Base-by-base conservation (phyloP, 371 early-diverging fungal genomes). In the Rhizomucor miehei region DNA sequence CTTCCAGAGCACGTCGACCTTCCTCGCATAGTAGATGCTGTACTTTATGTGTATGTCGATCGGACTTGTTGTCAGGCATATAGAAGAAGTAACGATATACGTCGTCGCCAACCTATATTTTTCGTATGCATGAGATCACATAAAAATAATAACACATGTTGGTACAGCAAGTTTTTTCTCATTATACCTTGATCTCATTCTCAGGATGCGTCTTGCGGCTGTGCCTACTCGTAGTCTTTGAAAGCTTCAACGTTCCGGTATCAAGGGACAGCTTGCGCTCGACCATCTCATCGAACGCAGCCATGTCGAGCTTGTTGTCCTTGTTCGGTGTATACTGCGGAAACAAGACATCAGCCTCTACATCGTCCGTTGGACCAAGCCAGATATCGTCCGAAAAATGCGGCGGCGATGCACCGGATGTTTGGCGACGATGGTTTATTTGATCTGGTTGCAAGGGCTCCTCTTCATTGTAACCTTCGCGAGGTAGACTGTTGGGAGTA, bases 321-420 rank as follows among this genome's bases (percentile, higher is more conserved):
- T 60, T 54, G 8, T 46, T 60, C 4, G 38, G 14, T 6, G 38
- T 54, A 29, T 62, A 71, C 3, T 65, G 68, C 34, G 71, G 71
- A 45, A 57, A 74, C 14, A 74, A 25, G 1, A 74, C 75, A 57
- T 74, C 75, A 11, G 62, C 48, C 29, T 68, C 55, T 5, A 74
- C 66, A 37, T 74, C 69, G 12, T 70, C 62, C 0, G 45, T 57
- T 14, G 23, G 48, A 36, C 43, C 21, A 19, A 19, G 21, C 40
- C 49, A 16, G 43, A 35, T n/a, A 17, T 46, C 40, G 8, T 48
- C 55, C 29, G 17, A 14, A 35, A 34, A 34, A 8, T 14, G 40
- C 45, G 45, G 13, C 13, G 21, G 6, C 25, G 21, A 34, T 6
- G 43, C 29, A 35, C 48, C 48, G 20, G 56, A 12, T 19, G 50